These are phyloP conservation scores for Plectosphaerella plurivora DNA, from an alignment of 2,329 filamentous ascomycete species.

Conservation along the genomic window DNA sequence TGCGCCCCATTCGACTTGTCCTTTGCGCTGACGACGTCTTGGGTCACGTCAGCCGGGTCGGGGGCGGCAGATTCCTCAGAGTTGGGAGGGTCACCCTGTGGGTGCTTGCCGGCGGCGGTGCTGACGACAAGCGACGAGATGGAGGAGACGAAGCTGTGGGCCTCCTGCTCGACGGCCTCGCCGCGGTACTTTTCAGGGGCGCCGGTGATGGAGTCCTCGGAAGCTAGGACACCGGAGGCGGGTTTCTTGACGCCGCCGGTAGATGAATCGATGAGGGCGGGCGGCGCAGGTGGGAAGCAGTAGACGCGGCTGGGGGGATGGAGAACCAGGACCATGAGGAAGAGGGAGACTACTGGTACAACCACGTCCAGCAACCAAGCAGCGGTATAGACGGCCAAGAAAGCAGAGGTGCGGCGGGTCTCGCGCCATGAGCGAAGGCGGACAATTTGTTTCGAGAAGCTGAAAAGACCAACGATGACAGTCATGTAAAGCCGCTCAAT, in stretches of 20 bases:
- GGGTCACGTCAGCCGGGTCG: conserved; percentile 35
- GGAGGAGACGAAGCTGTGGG: conserved; percentile 49
- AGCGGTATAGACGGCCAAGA: conserved; percentile 49
- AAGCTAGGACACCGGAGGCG: conserved; percentile 69
- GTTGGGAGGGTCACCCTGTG: conserved; percentile 53
- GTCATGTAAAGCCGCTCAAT: conserved; percentile 81
- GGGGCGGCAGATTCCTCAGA: conserved; percentile 37
- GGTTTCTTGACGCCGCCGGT: conserved; percentile 76
- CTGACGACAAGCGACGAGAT: conserved; percentile 57
- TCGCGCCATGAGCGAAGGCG: conserved; percentile 79
- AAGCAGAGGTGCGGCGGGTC: conserved; percentile 59
- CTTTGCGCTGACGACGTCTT: conserved; percentile 33
- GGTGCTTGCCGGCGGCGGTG: conserved; percentile 73
- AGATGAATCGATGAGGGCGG: conserved; percentile 64
- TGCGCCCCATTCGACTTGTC: conserved; percentile 41
- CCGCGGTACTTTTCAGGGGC: conserved; percentile 80
- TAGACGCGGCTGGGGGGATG: conserved; percentile 57
- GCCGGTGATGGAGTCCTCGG: conserved; percentile 72
- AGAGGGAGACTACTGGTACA: conserved; percentile 53
- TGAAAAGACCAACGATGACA: conserved; percentile 63
- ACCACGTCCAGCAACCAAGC: conserved; percentile 75
- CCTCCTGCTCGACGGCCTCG: conserved; percentile 79
- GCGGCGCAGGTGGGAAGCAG: conserved; percentile 73
- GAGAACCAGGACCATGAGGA: conserved; percentile 60
- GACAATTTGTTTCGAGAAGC: conserved; percentile 67